A percentile compares a stretch with the other conserved stretches of the same genome.
phyloP scores from a whole-genome alignment of 2,329 filamentous ascomycete species.

The Colletotrichum lindemuthianum region DNA sequence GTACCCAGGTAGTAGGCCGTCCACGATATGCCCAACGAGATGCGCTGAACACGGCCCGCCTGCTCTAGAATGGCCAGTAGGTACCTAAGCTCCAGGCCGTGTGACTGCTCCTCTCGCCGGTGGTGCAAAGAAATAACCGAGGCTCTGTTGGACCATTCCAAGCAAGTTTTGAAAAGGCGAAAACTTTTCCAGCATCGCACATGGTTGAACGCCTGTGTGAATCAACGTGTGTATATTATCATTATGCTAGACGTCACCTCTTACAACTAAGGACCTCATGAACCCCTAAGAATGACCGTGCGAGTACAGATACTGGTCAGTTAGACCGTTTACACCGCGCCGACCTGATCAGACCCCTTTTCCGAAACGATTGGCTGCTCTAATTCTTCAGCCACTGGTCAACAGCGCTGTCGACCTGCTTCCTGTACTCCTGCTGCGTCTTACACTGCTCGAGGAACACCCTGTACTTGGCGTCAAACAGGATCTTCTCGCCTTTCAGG shows the following conservation, averaged over 20 bases:
- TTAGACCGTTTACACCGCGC: conserved; percentile 3
- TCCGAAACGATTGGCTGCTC: background rate
- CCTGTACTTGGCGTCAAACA: conserved; percentile 90
- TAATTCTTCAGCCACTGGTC: conserved; percentile 44
- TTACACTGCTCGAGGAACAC: conserved; percentile 95
- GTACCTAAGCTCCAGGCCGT: too few species aligned
- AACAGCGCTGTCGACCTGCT: conserved; percentile 75
- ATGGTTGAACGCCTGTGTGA: background rate
- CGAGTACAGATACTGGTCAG: too few species aligned
- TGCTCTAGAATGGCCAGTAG: too few species aligned
- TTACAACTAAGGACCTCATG: background rate
- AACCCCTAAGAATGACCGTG: background rate
- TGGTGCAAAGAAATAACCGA: background rate
- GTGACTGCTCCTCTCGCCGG: too few species aligned
- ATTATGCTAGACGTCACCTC: conserved; percentile 24
- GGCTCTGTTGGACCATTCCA: background rate
- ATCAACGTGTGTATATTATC: conserved; percentile 24
- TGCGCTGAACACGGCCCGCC: too few species aligned
- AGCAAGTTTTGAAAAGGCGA: too few species aligned
- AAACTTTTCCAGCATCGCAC: too few species aligned
- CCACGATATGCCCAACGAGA: too few species aligned
- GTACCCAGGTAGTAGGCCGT: too few species aligned
- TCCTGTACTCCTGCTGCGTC: conserved; percentile 84
- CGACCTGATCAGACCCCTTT: background rate
- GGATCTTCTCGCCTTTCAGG: conserved; percentile 77